Evolutionary conservation across 179 eudicot genomes (phyloP).

Genomic region (Nepenthes alata): DNA sequence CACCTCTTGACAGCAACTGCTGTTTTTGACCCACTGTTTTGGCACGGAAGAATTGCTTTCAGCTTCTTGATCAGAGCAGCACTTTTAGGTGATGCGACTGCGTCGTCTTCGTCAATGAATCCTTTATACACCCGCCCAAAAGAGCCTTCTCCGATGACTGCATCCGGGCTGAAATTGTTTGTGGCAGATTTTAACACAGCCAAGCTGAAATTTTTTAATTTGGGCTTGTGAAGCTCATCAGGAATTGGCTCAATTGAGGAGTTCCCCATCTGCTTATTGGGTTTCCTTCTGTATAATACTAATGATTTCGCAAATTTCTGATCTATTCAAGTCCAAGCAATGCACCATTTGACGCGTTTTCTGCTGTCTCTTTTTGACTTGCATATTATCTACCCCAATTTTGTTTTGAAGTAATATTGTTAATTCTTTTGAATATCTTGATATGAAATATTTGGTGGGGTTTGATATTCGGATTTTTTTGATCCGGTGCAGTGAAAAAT

Average conservation of each 20-base stretch:
- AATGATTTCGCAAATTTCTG: too few species aligned
- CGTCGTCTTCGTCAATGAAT: slow-evolving; percentile 18
- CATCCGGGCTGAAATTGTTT: slow-evolving; percentile 25
- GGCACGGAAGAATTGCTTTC: slow-evolving; percentile 5
- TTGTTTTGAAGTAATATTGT: too few species aligned
- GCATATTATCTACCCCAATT: too few species aligned
- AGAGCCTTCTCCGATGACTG: slow-evolving; percentile 32
- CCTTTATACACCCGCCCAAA: slow-evolving; percentile 40
- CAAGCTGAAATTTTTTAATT: slow-evolving; percentile 24
- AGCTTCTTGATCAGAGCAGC: slow-evolving; percentile 31
- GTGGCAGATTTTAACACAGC: slow-evolving; percentile 30
- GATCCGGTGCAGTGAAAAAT: too few species aligned
- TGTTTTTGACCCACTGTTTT: not conserved
- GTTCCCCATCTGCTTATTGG: slow-evolving; percentile 20
- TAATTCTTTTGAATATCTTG: too few species aligned
- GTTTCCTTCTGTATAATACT: too few species aligned
- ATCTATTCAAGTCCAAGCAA: too few species aligned
- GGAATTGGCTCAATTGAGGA: not conserved
- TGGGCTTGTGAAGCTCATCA: slow-evolving; percentile 19
- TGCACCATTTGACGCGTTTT: too few species aligned
- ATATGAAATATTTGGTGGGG: too few species aligned
- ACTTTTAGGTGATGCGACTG: slow-evolving; percentile 24
- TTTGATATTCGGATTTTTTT: too few species aligned
- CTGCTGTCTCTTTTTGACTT: too few species aligned
- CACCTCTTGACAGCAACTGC: not conserved